phyloP scores from a whole-genome alignment of 768 basidiomycete species.

The Boletus edulis region DNA sequence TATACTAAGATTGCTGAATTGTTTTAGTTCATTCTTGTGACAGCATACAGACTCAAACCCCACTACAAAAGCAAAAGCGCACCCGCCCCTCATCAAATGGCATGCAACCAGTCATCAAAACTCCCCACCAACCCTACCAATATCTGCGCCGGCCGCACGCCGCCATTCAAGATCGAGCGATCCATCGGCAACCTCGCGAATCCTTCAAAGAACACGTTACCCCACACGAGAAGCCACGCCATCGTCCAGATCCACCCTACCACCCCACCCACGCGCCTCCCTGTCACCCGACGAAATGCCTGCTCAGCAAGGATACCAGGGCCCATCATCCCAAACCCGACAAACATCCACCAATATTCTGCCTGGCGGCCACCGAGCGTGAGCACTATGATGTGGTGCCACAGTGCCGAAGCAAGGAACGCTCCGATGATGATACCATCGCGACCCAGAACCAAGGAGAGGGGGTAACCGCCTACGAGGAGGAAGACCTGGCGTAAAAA shows the following conservation, averaged over 20 bases:
- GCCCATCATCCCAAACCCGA: background rate
- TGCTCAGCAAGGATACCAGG: background rate
- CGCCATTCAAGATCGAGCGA: background rate
- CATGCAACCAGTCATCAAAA: background rate
- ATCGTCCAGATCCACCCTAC: background rate
- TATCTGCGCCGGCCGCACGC: background rate
- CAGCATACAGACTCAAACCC: no score
- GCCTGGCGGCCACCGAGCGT: background rate
- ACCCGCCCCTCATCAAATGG: no score
- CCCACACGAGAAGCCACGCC: background rate
- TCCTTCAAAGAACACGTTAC: background rate
- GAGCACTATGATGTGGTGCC: background rate
- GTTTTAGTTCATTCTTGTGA: no score
- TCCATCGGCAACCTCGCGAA: background rate
- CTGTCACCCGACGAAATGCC: background rate
- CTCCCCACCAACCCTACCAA: background rate
- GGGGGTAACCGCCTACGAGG: background rate
- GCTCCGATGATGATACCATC: background rate
- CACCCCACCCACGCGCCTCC: background rate
- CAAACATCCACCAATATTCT: background rate
- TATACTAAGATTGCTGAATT: no score
- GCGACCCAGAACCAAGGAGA: background rate
- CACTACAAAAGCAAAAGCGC: no score
- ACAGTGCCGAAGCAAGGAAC: background rate
- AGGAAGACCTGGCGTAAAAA: background rate